Evolutionary conservation across 257 asterid genomes (phyloP), one percentile per base, ranked within the genome.

Genomic region (Striga asiatica): DNA sequence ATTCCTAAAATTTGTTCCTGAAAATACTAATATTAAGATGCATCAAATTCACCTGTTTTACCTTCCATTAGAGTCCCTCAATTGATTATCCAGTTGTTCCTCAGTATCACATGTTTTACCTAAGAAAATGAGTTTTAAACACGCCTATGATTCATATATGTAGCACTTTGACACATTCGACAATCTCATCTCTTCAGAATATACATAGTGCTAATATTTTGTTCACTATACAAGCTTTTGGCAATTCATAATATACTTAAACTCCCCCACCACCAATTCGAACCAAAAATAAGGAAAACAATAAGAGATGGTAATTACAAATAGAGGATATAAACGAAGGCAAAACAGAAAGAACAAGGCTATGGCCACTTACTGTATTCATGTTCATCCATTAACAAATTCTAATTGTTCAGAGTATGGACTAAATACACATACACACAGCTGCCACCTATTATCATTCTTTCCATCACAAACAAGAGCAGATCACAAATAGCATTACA

Each of bases 21-120:
- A 48, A 16, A 42, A 54, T 22, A 49, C 34, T 5, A 51, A 34
- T 31, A 57, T 19, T 45, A 22, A 60, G 31, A 60, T 63, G 59
- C 79, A 81, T 56, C 66, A 72, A 70, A 72, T 64, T 76, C 83
- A 77, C 74, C 64, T 50, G 34, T 59, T 61, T 79, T 76, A 89
- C 98, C 98, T 92, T 79, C 80, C 78, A 73, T 78, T 72, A 39
- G 75, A 43, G 64, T 21, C 56, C 37, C 34, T 70, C 20, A 9
- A 20, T 28, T 18, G 48, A n/a, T 67, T 50, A 51, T 51, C 82
- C 51, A 50, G 75, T 58, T 71, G 56, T 32, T 66, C 81, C 67
- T 69, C 82, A 34, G 32, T 45, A 8, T 28, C 69, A 48, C 58
- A 53, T 51, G 65, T 58, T 56, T 55, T 78, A 54, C 49, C 48